Evolutionary conservation across 306 rosid genomes (phyloP).

Genomic region (Vicia villosa): DNA sequence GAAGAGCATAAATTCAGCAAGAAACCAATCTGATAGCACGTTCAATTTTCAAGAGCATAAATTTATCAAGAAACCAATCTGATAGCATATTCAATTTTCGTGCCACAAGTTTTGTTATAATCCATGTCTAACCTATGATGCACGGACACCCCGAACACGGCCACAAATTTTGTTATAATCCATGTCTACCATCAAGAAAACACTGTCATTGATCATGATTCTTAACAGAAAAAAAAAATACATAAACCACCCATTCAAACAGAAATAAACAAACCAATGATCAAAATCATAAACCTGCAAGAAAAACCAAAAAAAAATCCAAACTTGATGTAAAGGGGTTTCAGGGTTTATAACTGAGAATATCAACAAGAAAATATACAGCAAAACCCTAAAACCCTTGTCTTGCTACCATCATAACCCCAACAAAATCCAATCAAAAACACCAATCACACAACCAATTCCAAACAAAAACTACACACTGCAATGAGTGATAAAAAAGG

Average conservation of each 20-base stretch:
- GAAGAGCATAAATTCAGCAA: background rate
- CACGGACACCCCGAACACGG: no score
- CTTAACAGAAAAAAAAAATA: background rate
- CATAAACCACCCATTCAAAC: background rate
- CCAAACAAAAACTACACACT: background rate
- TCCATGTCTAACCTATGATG: background rate
- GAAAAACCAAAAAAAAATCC: background rate
- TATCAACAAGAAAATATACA: background rate
- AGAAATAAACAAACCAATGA: background rate
- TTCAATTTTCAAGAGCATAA: background rate
- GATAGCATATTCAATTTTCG: background rate
- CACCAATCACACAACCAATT: no score
- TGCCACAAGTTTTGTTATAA: background rate
- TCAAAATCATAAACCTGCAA: background rate
- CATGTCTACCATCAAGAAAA: no score
- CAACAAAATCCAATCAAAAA: conserved; percentile 12
- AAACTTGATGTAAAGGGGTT: conserved; percentile 17
- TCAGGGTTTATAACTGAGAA: background rate
- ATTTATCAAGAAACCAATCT: background rate
- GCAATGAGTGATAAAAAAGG: no score
- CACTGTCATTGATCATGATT: background rate
- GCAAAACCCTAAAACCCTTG: conserved; percentile 17
- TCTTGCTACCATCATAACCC: conserved; percentile 5
- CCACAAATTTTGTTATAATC: no score
- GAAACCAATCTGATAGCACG: background rate